phyloP scores from a whole-genome alignment of 2,329 filamentous ascomycete species.

The Calonectria fujianensis region DNA sequence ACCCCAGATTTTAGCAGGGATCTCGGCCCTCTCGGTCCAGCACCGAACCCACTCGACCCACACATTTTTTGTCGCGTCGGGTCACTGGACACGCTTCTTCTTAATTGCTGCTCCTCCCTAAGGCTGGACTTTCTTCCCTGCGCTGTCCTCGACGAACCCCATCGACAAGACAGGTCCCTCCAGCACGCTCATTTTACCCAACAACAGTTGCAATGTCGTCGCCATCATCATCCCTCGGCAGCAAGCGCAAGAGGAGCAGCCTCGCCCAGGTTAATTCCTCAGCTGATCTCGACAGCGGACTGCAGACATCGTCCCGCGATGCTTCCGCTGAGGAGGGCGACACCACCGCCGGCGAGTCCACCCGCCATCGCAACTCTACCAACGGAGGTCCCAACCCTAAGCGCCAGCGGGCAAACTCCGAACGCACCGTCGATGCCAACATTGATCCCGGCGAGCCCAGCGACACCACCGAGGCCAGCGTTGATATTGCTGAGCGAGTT shows the following conservation, averaged over 20 bases:
- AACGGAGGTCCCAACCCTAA: constrained; percentile 79
- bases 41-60: constrained; percentile 34
- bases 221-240: constrained; percentile 71
- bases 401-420: constrained; percentile 82
- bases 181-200: constrained; percentile 13
- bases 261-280: constrained; percentile 70
- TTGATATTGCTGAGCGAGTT: constrained; percentile 79
- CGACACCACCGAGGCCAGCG: constrained; percentile 80
- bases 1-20: constrained; percentile 43
- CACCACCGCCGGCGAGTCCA: constrained; percentile 79
- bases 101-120: constrained; percentile 35
- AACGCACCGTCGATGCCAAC: constrained; percentile 67
- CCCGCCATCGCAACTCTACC: constrained; percentile 74
- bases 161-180: constrained; percentile 25
- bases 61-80: constrained; percentile 34
- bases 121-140: constrained; percentile 21
- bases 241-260: constrained; percentile 88
- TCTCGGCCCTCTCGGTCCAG: constrained; percentile 37
- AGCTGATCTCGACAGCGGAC: constrained; percentile 70
- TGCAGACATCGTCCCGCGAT: constrained; percentile 85
- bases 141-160: constrained; percentile 25
- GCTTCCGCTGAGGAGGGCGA: constrained; percentile 88
- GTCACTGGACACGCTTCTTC: constrained; percentile 39
- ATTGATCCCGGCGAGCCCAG: constrained; percentile 81
- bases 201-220: constrained; percentile 73